Evolutionary conservation across 192 early-diverging fungal genomes (phyloP), one percentile per base, ranked within the genome.

Genomic region (Coemansia umbellata): DNA sequence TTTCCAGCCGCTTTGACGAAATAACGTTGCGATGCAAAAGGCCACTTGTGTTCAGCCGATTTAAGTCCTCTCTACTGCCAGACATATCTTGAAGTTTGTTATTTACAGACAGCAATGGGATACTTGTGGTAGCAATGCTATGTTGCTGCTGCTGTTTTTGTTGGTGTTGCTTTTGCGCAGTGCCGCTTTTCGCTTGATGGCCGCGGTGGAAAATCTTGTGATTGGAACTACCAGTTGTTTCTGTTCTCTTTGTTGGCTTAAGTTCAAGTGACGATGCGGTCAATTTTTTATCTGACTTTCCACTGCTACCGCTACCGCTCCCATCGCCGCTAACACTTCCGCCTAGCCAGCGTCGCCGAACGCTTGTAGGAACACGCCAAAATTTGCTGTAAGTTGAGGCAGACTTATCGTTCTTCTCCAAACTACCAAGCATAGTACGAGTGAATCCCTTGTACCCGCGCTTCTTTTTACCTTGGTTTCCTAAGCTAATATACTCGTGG

Each of bases 291-390:
- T 28, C 42, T 0, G 44, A 30, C 18, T 48, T 57, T 18, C 6
- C 41, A 21, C 53, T 41, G 24, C 32, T 43, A 7, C 57, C 30
- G 14, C 49, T 60, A 41, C 41, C 35, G 22, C 50, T 50, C 19
- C 42, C 41, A 31, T 37, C 42, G 30, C 42, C 30, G 21, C 30
- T 45, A 2, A 28, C 33, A 15, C 60, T 48, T 28, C 55, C 72
- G 30, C 72, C 72, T 49, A 75, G 36, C 65, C 64, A 68, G 2
- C 72, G 58, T 37, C 72, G 60, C 31, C 72, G 72, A 10, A 75
- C 60, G 37, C 72, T 68, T 24, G 56, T 47, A 8, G 72, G 60
- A 4, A 74, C 71, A 3, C 66, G 44, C 37, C 71, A 59, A 36
- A 73, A 58, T 47, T 49, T 61, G 44, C 63, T 42, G 30, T 73